A percentile compares a stretch with the other conserved stretches of the same genome.
Evolutionary conservation across 371 early-diverging fungal genomes (phyloP).

Genomic region (Gilbertella persicaria): DNA sequence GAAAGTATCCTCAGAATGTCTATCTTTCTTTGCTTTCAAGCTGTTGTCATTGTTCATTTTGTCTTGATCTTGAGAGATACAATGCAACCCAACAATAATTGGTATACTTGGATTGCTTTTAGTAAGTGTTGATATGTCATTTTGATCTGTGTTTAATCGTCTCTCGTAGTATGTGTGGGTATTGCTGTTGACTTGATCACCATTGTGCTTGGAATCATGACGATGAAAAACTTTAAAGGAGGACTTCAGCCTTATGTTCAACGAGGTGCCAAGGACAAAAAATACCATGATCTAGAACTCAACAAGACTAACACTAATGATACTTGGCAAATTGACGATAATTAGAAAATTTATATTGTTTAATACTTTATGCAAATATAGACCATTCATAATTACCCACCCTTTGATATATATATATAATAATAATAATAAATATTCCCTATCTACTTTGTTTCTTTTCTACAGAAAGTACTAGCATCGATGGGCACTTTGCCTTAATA

Average conservation of each 20-base stretch:
- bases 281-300: constrained; percentile 37
- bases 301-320: constrained; percentile 28
- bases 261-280: constrained; percentile 33
- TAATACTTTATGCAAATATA: background rate
- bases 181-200: constrained; percentile 28
- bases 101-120: constrained; percentile 39
- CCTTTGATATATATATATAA: constrained; percentile 1
- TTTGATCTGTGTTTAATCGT: background rate
- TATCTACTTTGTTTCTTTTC: background rate
- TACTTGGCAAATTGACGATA: constrained; percentile 48
- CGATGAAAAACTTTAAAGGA: constrained; percentile 49
- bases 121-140: constrained; percentile 10
- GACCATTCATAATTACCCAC: background rate
- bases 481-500: too few relatives aligned
- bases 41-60: constrained; percentile 27
- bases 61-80: constrained; percentile 31
- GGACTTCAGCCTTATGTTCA: constrained; percentile 38
- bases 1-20: constrained; percentile 30
- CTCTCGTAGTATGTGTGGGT: constrained; percentile 26
- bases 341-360: background rate
- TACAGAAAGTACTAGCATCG: too few relatives aligned
- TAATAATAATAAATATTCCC: constrained; percentile 2
- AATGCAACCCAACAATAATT: constrained; percentile 28
- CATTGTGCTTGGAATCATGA: constrained; percentile 28
- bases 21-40: constrained; percentile 24